Evolutionary conservation across 2,329 filamentous ascomycete species (phyloP).

Genomic region (Hymenoscyphus fructigenus): DNA sequence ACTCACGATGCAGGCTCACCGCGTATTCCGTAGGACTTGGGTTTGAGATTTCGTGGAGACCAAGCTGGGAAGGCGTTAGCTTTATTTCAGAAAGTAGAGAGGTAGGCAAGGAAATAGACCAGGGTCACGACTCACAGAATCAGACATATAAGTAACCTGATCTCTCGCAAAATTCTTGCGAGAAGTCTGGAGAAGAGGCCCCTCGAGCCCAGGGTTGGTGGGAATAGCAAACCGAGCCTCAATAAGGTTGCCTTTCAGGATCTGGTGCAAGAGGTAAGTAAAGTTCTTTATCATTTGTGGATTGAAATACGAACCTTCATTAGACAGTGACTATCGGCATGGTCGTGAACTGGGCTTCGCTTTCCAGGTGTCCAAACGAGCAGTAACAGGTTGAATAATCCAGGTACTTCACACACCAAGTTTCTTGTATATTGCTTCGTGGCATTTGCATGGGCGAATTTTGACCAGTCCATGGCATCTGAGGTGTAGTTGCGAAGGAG

Average conservation of each 20-base stretch:
- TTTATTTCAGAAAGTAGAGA: background rate
- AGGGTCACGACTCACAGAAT: slow-evolving; percentile 48
- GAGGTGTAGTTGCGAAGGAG: slow-evolving; percentile 29
- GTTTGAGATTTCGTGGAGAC: slow-evolving; percentile 82
- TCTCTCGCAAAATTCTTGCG: slow-evolving; percentile 68
- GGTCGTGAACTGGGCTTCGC: slow-evolving; percentile 83
- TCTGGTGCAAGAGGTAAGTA: slow-evolving; percentile 8
- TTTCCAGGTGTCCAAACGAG: slow-evolving; percentile 88
- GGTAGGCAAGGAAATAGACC: background rate
- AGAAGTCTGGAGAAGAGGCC: slow-evolving; percentile 22
- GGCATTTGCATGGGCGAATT: slow-evolving; percentile 69
- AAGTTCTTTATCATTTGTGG: background rate
- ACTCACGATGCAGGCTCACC: slow-evolving; percentile 70
- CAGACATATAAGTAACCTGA: slow-evolving; percentile 87
- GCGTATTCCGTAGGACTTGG: slow-evolving; percentile 69
- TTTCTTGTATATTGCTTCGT: slow-evolving; percentile 80
- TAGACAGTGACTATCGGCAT: slow-evolving; percentile 84
- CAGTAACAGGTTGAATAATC: slow-evolving; percentile 62
- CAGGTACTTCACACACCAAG: slow-evolving; percentile 85
- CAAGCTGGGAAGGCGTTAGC: slow-evolving; percentile 48
- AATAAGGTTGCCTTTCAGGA: slow-evolving; percentile 73
- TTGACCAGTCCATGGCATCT: slow-evolving; percentile 57
- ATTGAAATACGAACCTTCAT: slow-evolving; percentile 63
- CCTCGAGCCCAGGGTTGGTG: slow-evolving; percentile 44
- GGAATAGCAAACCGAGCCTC: slow-evolving; percentile 67